Evolutionary conservation across 768 basidiomycete species (phyloP), one percentile per base, ranked within the genome.

Genomic region (Boletus speciosus): DNA sequence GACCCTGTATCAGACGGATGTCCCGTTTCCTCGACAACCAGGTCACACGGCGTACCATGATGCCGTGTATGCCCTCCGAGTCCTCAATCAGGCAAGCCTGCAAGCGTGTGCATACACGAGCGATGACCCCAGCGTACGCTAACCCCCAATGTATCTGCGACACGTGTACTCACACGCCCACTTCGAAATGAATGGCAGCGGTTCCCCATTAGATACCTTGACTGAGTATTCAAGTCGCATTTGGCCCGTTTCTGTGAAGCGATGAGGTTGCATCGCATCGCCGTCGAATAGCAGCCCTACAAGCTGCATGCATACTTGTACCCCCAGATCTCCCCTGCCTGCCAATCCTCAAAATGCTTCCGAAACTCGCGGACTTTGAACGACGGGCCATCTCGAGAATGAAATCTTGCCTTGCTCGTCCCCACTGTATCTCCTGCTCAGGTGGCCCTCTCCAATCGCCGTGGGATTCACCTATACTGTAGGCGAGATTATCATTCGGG

Each of bases 111-210:
- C 15, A 46, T 44, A 39, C 51, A 51, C 37, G n/a, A 29, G 12
- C 49, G 31, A 52, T 46, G 35, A 31, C 23, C 45, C 41, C 54
- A 35, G 46, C 31, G 69, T 65, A 65, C 65, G 63, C 67, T 65
- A 63, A 67, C 61, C 50, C 53, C 69, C 66, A 60, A 64, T 55
- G 56, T 60, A 50, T 52, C 41, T 60, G 48, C 60, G 50, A 68
- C 68, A 69, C 68, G 68, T 69, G 68, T 68, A 43, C 61, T 69
- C 70, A 61, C 68, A 69, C 70, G 68, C 59, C 52, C 65, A 62
- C 58, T 56, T 59, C 55, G 38, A 57, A 58, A 56, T 61, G 57
- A 57, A 60, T 56, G 68, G 64, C 68, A 69, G 63, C 61, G 49
- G 52, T 53, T 51, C 59, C 61, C 61, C 64, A 55, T 57, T 57